phyloP scores from a whole-genome alignment of 345 rosid species.

The Brassica cretica region DNA sequence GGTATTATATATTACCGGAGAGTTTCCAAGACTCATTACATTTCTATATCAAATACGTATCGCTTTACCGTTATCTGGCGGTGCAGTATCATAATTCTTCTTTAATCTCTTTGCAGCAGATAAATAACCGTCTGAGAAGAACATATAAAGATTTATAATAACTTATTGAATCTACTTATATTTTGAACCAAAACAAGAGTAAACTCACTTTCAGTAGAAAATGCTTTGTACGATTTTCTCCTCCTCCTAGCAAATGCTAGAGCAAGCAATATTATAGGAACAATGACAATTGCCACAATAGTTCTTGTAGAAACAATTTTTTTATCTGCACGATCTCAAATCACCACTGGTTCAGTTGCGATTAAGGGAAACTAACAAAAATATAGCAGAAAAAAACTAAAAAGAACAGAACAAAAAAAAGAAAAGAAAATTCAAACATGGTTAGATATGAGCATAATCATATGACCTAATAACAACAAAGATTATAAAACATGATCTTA shows the following conservation, averaged over 20 bases:
- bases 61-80: slow-evolving; percentile 39
- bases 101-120: slow-evolving; percentile 23
- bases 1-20: neutral
- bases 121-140: slow-evolving; percentile 31
- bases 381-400: neutral
- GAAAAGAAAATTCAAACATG: neutral
- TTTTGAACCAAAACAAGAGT: neutral
- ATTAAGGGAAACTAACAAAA: neutral
- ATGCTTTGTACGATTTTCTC: neutral
- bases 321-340: slow-evolving; percentile 27
- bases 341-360: neutral
- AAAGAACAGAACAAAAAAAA: neutral
- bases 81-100: slow-evolving; percentile 18
- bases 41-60: neutral
- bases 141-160: slow-evolving; percentile 3
- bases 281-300: slow-evolving; percentile 15
- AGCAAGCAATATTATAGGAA: slow-evolving; percentile 3
- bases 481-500: neutral
- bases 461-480: neutral
- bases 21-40: neutral
- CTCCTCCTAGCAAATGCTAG: slow-evolving; percentile 6
- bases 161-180: neutral
- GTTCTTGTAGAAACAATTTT: neutral
- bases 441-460: neutral
- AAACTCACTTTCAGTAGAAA: slow-evolving; percentile 16